A percentile compares a stretch with the other conserved stretches of the same genome.
Conservation (phyloP, 1,284 basidiomycete species). For the Tilletiaria anomala region DNA sequence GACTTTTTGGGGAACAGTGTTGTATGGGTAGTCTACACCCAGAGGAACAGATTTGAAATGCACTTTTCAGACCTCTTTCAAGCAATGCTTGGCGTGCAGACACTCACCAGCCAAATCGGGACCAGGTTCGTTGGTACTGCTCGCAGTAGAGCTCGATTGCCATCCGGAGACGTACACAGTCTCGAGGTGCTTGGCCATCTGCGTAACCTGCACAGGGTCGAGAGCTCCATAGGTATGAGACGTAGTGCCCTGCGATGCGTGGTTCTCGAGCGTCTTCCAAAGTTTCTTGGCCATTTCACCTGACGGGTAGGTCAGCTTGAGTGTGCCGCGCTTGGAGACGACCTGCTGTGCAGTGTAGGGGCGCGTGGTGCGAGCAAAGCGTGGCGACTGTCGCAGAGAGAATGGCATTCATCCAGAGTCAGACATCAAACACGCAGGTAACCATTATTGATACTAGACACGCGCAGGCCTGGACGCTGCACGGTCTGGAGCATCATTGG, state of each 20-base stretch:
- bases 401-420: too few species aligned
- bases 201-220: constrained; percentile 76
- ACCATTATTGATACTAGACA: neutral
- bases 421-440: neutral
- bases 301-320: constrained; percentile 74
- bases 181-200: constrained; percentile 41
- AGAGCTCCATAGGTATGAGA: constrained; percentile 94
- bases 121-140: constrained; percentile 38
- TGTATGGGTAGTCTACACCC: constrained; percentile 49
- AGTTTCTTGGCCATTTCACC: constrained; percentile 76
- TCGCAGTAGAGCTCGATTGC: constrained; percentile 37
- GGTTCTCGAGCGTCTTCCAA: constrained; percentile 53
- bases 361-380: constrained; percentile 67
- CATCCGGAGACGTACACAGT: constrained; percentile 40
- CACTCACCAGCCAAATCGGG: constrained; percentile 36
- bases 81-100: neutral
- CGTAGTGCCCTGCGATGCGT: constrained; percentile 47
- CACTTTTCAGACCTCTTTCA: neutral
- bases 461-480: neutral
- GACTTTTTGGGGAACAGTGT: constrained; percentile 53
- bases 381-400: constrained; percentile 51
- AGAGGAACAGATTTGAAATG: constrained; percentile 2
- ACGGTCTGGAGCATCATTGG: too few species aligned
- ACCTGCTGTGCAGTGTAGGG: constrained; percentile 88
- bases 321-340: constrained; percentile 80